Evolutionary conservation across 352 stramenopile genomes (phyloP).

Genomic region (Globisporangium cederbergense): DNA sequence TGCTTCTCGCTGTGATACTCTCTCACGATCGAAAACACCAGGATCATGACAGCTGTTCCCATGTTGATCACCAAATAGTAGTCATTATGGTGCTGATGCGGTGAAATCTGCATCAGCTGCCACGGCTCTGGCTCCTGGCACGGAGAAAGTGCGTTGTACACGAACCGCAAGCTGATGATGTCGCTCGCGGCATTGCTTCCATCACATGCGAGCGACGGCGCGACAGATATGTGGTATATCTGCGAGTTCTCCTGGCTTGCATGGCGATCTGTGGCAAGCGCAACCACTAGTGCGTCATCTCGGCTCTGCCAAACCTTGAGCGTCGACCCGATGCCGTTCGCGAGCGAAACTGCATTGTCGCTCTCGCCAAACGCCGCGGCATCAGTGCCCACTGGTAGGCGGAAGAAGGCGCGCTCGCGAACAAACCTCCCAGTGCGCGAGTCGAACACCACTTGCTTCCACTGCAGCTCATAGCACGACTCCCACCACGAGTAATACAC

Average conservation of each 20-base stretch:
- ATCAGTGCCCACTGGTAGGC: conserved; percentile 3
- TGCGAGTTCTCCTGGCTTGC: conserved; percentile 22
- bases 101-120: conserved; percentile 39
- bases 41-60: conserved; percentile 31
- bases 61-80: conserved; percentile 53
- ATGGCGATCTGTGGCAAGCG: conserved; percentile 26
- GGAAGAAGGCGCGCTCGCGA: background rate
- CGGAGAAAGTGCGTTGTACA: conserved; percentile 25
- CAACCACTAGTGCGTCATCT: conserved; percentile 45
- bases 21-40: conserved; percentile 26
- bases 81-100: background rate
- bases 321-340: conserved; percentile 17
- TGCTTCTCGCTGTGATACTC: conserved; percentile 5
- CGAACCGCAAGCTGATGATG: conserved; percentile 36
- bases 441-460: conserved; percentile 32
- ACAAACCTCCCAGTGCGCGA: background rate
- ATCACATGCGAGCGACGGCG: conserved; percentile 32
- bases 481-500: conserved; percentile 51
- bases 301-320: conserved; percentile 62
- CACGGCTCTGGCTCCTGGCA: conserved; percentile 37
- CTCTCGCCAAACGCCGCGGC: background rate
- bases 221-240: conserved; percentile 36
- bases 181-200: background rate
- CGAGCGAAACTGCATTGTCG: conserved; percentile 1
- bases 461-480: conserved; percentile 40